phyloP scores from a whole-genome alignment of 257 asterid genomes.

The Hygrophila difformis region DNA sequence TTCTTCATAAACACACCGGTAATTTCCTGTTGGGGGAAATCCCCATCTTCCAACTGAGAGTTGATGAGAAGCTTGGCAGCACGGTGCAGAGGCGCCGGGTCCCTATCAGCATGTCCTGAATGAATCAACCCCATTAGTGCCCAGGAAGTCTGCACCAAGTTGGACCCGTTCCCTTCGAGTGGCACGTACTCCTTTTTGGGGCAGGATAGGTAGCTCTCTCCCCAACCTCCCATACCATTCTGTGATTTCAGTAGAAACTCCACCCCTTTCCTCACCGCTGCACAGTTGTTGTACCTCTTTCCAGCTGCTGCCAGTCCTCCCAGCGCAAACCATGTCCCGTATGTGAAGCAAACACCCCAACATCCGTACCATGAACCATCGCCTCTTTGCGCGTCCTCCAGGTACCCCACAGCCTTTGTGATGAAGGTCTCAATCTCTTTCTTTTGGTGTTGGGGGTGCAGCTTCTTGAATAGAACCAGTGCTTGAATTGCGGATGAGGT shows the following conservation, averaged over 20 bases:
- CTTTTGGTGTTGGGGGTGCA: conserved; percentile 79
- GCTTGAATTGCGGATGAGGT: conserved; percentile 97
- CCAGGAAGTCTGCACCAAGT: conserved; percentile 80
- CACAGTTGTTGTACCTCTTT: conserved; percentile 44
- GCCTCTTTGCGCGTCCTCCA: conserved; percentile 57
- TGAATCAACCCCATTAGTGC: conserved; percentile 68
- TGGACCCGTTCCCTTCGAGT: conserved; percentile 38
- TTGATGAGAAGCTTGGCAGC: conserved; percentile 66
- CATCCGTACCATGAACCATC: conserved; percentile 99
- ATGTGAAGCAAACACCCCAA: conserved; percentile 96
- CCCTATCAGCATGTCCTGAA: conserved; percentile 51
- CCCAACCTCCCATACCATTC: conserved; percentile 93
- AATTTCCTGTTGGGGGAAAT: conserved; percentile 57
- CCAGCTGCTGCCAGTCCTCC: conserved; percentile 84
- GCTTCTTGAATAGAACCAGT: conserved; percentile 48
- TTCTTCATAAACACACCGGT: conserved; percentile 36
- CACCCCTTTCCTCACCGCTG: conserved; percentile 72
- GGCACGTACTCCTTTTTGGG: conserved; percentile 65
- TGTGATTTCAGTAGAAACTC: conserved; percentile 81
- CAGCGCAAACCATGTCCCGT: conserved; percentile 91
- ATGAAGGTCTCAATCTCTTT: conserved; percentile 60
- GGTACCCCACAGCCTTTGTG: conserved; percentile 56
- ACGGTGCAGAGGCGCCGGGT: conserved; percentile 52
- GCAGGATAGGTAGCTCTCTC: conserved; percentile 93
- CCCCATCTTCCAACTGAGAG: conserved; percentile 71